phyloP scores from a whole-genome alignment of 371 early-diverging fungal species.

The Basidiobolus meristosporus region DNA sequence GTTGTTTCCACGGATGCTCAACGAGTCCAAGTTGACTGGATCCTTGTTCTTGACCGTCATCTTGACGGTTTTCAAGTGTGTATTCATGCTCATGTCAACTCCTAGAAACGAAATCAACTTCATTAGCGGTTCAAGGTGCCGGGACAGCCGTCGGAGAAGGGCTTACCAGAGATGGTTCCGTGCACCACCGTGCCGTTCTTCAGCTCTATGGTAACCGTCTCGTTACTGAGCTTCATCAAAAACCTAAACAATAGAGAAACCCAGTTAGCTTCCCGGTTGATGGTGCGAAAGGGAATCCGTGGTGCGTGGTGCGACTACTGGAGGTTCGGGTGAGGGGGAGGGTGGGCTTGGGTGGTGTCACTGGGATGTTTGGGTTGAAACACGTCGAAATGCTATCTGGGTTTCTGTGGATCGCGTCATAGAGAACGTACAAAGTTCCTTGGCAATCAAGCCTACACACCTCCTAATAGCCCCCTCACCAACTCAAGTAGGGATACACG shows the following conservation, averaged over 20 bases:
- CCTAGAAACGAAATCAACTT: conserved; percentile 14
- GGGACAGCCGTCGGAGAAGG: background rate
- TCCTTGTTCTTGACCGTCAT: conserved; percentile 92
- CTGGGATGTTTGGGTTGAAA: no score
- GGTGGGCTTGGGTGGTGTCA: no score
- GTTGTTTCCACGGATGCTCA: conserved; percentile 88
- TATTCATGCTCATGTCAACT: conserved; percentile 98
- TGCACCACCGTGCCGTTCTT: conserved; percentile 89
- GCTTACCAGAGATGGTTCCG: conserved; percentile 77
- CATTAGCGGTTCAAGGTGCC: background rate
- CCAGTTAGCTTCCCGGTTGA: no score
- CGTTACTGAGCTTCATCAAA: conserved; percentile 85
- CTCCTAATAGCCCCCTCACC: no score
- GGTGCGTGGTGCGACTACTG: no score
- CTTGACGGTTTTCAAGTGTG: conserved; percentile 92
- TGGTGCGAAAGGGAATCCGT: no score
- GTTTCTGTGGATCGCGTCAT: no score
- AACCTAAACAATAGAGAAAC: conserved; percentile 42
- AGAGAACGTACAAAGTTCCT: no score
- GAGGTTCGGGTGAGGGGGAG: no score
- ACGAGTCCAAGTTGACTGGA: conserved; percentile 69
- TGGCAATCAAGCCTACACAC: no score
- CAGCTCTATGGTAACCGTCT: conserved; percentile 89
- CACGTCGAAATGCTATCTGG: no score
- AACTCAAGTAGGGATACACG: no score